Evolutionary conservation across 768 basidiomycete species (phyloP), one percentile per base, ranked within the genome.

Genomic region (Tulasnella sp.): DNA sequence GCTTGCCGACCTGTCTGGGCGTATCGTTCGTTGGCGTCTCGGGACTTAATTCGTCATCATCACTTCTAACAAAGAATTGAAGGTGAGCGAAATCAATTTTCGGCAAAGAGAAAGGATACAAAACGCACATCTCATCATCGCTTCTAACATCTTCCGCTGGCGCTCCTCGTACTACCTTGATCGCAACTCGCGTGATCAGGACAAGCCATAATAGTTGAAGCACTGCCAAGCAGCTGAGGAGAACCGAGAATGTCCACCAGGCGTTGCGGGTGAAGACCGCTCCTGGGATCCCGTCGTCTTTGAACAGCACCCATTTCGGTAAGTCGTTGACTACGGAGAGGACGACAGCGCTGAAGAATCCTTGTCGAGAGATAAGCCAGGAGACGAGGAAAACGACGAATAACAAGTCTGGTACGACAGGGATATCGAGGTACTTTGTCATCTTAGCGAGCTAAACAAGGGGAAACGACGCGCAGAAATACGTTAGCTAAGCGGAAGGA

Each of bases 361-460:
- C 70, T 67, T 98, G 91, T 46, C 96, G 82, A 1, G 93, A 92
- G 25, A 90, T 68, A 62, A 96, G 75, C 96, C 96, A 99, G 9
- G 87, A 87, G 21, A 92, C 53, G 66, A 97, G 77, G 76, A 94
- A 99, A 63, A 78, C 66, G 29, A 74, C 86, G 67, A 99, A 98
- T 0, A 80, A 78, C 24, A 73, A 65, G 70, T 98, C 92, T 56
- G 85, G 87, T 12, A 80, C 68, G 19, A 78, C 70, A 31, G 76
- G 72, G 43, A 83, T 70, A 15, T 74, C 74, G n/a, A 93, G 74
- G 70, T 98, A 99, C 59, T 85, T 84, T 63, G 88, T 71, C 87
- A 98, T 94, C 71, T 99, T 99, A 9, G 92, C 94, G 63, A 88
- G 69, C 91, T 94, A 61, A 1, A 38, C 24, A 61, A 17, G 24